A percentile compares a stretch with the other conserved stretches of the same genome.
phyloP scores from a whole-genome alignment of 1,284 basidiomycete species.

The Melampsora allii-populina region DNA sequence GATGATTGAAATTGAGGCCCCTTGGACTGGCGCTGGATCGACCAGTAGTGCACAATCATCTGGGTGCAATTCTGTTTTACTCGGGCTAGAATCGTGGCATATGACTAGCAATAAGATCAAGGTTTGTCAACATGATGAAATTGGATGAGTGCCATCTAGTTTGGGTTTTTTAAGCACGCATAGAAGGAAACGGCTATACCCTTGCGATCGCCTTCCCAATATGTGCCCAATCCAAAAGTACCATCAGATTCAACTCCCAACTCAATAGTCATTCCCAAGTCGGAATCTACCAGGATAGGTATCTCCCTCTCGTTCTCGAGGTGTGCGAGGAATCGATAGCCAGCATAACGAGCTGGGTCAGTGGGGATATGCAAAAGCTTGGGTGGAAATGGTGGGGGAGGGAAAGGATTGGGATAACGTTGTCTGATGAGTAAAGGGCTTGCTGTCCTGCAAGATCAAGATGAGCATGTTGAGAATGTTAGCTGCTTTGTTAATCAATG shows the following conservation, averaged over 20 bases:
- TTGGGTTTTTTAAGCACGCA: constrained; percentile 51
- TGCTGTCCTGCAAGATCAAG: constrained; percentile 6
- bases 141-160: constrained; percentile 48
- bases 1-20: constrained; percentile 27
- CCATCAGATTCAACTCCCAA: constrained; percentile 68
- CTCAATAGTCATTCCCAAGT: constrained; percentile 90
- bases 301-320: constrained; percentile 73
- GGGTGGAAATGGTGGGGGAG: constrained; percentile 88
- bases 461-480: too few relatives aligned
- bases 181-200: background rate
- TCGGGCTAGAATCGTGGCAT: constrained; percentile 2
- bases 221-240: constrained; percentile 56
- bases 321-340: constrained; percentile 73
- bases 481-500: too few relatives aligned
- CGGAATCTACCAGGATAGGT: constrained; percentile 90
- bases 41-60: constrained; percentile 67
- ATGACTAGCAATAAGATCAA: constrained; percentile 1
- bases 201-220: constrained; percentile 62
- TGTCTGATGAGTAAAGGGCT: constrained; percentile 71
- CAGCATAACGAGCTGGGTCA: constrained; percentile 75
- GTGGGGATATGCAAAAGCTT: constrained; percentile 85
- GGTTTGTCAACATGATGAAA: constrained; percentile 47
- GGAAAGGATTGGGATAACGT: constrained; percentile 86
- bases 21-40: constrained; percentile 55
- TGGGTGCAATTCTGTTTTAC: constrained; percentile 64